A percentile compares a stretch with the other conserved stretches of the same genome.
Evolutionary conservation across 495 filamentous ascomycete genomes (phyloP).

Genomic region (Physcia stellaris): DNA sequence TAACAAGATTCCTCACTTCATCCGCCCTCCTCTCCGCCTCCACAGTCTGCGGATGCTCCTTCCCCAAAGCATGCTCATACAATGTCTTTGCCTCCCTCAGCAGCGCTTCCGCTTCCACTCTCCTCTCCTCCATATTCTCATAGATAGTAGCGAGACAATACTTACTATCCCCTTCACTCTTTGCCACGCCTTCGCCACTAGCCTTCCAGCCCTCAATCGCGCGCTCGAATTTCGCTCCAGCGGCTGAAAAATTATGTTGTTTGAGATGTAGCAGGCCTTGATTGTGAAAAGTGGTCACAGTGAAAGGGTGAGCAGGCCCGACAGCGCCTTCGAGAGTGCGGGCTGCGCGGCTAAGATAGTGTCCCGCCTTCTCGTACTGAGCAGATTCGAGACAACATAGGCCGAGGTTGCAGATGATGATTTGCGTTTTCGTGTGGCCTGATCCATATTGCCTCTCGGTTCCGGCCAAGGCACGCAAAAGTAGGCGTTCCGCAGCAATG

Average conservation of each 20-base stretch:
- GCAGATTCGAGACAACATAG: neutral
- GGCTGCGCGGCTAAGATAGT: neutral
- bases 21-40: too few relatives aligned
- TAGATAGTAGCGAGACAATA: conserved; percentile 12
- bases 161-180: conserved; percentile 1
- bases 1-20: too few relatives aligned
- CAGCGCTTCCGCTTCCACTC: conserved; percentile 20
- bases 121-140: conserved; percentile 11
- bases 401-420: neutral
- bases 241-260: conserved; percentile 12
- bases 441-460: neutral
- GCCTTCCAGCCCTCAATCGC: conserved; percentile 3
- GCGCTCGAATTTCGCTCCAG: conserved; percentile 10
- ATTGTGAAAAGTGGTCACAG: neutral
- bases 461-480: neutral
- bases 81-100: conserved; percentile 20
- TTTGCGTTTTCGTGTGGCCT: neutral
- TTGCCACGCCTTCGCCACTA: neutral
- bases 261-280: conserved; percentile 8
- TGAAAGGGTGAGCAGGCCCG: neutral
- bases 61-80: conserved; percentile 16
- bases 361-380: neutral
- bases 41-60: conserved; percentile 16
- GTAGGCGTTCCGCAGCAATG: neutral
- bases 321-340: neutral